Evolutionary conservation across 73 alveolate genomes (phyloP).

Genomic region (Symbiodinium natans): DNA sequence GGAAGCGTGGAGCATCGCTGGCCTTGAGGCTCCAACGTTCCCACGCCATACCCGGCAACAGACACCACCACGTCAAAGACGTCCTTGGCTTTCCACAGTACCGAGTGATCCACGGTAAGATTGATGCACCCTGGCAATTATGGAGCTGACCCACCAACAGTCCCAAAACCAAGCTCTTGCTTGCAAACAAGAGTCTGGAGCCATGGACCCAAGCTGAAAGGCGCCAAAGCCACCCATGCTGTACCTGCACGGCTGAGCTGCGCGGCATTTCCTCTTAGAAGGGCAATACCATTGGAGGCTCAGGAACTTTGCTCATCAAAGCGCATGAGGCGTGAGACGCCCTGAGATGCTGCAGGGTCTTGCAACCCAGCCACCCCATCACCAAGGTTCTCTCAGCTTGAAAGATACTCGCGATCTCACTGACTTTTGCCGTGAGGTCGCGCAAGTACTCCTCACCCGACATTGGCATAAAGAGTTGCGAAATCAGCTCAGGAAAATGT

Average conservation of each 20-base stretch:
- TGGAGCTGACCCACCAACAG: neutral
- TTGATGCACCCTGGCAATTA: too few species aligned
- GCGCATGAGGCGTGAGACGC: too few species aligned
- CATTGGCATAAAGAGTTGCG: too few species aligned
- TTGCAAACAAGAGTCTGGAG: neutral
- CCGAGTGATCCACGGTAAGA: too few species aligned
- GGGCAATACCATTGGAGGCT: too few species aligned
- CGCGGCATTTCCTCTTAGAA: too few species aligned
- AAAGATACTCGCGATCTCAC: slow-evolving; percentile 11
- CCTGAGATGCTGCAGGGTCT: too few species aligned
- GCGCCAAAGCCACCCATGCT: slow-evolving; percentile 85
- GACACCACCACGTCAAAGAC: slow-evolving; percentile 49
- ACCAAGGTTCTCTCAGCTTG: slow-evolving; percentile 39
- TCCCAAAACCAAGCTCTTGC: neutral
- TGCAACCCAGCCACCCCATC: slow-evolving; percentile 37
- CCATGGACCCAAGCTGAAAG: slow-evolving; percentile 43
- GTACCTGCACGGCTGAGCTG: neutral
- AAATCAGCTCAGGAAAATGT: too few species aligned
- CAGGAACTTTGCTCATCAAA: too few species aligned
- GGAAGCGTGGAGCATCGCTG: too few species aligned
- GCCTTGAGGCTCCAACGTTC: slow-evolving; percentile 30
- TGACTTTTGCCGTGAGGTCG: slow-evolving; percentile 40
- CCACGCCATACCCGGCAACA: slow-evolving; percentile 69
- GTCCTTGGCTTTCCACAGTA: neutral
- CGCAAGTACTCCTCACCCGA: slow-evolving; percentile 15